These are phyloP conservation scores for Heritiera fomes DNA, from an alignment of 345 rosid genomes.

Conservation along the genomic window DNA sequence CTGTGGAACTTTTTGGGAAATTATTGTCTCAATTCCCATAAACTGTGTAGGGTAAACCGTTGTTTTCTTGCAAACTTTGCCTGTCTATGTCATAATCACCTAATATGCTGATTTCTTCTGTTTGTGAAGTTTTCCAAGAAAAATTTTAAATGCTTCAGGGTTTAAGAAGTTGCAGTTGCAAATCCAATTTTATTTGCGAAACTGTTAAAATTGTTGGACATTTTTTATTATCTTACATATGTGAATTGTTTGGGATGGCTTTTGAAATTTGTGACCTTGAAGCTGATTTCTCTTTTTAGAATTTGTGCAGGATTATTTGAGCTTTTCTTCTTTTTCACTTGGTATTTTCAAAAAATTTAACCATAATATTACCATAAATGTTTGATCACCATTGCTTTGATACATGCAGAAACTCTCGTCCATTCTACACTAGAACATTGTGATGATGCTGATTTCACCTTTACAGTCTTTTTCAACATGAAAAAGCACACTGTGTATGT, in stretches of 20 bases:
- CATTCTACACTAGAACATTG: slow-evolving; percentile 83
- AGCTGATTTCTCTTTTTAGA: not conserved
- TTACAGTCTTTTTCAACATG: slow-evolving; percentile 82
- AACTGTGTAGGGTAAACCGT: not conserved
- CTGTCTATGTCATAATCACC: not conserved
- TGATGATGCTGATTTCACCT: slow-evolving; percentile 79
- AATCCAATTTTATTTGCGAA: not conserved
- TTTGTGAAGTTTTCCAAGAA: not conserved
- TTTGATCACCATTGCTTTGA: slow-evolving; percentile 20
- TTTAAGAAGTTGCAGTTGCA: not conserved
- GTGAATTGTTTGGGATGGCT: not conserved
- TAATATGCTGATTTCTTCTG: not conserved
- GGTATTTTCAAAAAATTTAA: not conserved
- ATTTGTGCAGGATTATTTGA: not conserved
- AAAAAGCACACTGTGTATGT: slow-evolving; percentile 83
- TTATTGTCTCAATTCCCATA: not conserved
- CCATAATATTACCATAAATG: not conserved
- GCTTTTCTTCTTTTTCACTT: not conserved
- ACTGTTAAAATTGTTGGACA: not conserved
- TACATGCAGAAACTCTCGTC: slow-evolving; percentile 81
- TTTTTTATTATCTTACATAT: not conserved
- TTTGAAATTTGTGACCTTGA: not conserved
- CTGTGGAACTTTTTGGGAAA: slow-evolving; percentile 4
- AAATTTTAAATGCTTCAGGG: not conserved
- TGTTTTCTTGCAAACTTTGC: not conserved